phyloP scores from a whole-genome alignment of 2,329 filamentous ascomycete species.

The Cladosporium sp. region DNA sequence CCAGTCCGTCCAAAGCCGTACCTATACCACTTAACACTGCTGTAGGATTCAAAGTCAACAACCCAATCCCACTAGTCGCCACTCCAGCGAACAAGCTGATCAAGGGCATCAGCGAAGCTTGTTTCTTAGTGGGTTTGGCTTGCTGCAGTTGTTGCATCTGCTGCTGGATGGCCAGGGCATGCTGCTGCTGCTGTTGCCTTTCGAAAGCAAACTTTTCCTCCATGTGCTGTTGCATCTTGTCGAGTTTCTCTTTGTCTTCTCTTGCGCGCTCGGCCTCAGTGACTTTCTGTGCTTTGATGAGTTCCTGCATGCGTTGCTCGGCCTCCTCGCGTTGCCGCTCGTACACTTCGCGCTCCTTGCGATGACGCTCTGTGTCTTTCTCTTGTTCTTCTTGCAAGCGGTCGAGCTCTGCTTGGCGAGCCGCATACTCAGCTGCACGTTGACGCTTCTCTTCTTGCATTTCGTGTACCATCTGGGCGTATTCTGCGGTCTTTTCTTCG shows the following conservation, averaged over 20 bases:
- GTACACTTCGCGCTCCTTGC: slow-evolving; percentile 11
- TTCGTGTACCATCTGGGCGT: slow-evolving; percentile 1
- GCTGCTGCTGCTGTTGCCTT: slow-evolving; percentile 13
- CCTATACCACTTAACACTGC: slow-evolving; percentile 11
- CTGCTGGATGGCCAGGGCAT: slow-evolving; percentile 2
- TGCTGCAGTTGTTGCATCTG: slow-evolving; percentile 18
- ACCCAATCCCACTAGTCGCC: slow-evolving; percentile 7
- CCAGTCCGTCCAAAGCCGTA: slow-evolving; percentile 7
- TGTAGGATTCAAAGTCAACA: slow-evolving; percentile 16
- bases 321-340: slow-evolving; percentile 12
- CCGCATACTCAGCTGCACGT: slow-evolving; percentile 1
- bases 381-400: slow-evolving; percentile 6
- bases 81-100: slow-evolving; percentile 13
- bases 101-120: slow-evolving; percentile 11
- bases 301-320: slow-evolving; percentile 15
- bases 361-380: slow-evolving; percentile 13
- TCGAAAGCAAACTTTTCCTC: slow-evolving; percentile 17
- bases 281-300: slow-evolving; percentile 14
- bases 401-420: slow-evolving; percentile 3
- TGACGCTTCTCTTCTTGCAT: slow-evolving; percentile 4
- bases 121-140: slow-evolving; percentile 10
- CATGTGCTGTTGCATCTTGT: slow-evolving; percentile 13
- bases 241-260: slow-evolving; percentile 17
- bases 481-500: slow-evolving; percentile 10
- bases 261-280: slow-evolving; percentile 10